phyloP scores from a whole-genome alignment of 768 basidiomycete genomes.

The Lepiota subincarnata region DNA sequence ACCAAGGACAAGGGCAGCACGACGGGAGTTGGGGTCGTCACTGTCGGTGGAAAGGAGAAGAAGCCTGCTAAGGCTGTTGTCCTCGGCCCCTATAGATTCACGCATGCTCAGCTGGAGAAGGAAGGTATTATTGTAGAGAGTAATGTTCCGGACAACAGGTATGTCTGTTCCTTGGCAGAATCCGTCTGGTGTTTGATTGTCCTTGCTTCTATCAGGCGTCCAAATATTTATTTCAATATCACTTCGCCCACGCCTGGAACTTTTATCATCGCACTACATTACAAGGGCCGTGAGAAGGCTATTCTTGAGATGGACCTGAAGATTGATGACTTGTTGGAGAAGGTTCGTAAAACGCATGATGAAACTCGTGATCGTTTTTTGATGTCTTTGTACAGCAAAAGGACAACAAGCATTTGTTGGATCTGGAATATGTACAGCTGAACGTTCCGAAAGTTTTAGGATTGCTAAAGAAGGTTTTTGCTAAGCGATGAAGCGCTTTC shows the following conservation, averaged over 20 bases:
- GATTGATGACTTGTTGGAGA: constrained; percentile 96
- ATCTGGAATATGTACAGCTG: constrained; percentile 96
- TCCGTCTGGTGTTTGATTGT: constrained; percentile 7
- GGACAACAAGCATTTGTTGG: constrained; percentile 94
- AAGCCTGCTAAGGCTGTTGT: constrained; percentile 82
- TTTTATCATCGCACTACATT: constrained; percentile 97
- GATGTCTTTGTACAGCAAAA: constrained; percentile 72
- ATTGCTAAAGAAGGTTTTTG: constrained; percentile 91
- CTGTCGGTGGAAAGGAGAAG: constrained; percentile 96
- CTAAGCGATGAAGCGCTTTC: constrained; percentile 59
- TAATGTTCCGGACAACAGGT: constrained; percentile 98
- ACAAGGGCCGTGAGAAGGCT: constrained; percentile 98
- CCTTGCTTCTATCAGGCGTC: constrained; percentile 54
- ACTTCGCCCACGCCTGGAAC: constrained; percentile 97
- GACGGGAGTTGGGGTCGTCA: constrained; percentile 90
- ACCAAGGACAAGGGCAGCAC: constrained; percentile 85
- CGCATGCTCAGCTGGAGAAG: constrained; percentile 97
- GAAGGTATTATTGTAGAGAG: constrained; percentile 99
- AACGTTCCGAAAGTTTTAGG: constrained; percentile 94
- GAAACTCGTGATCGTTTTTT: constrained; percentile 1
- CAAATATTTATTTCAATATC: constrained; percentile 99
- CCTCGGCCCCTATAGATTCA: constrained; percentile 95
- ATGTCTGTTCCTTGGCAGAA: constrained; percentile 21
- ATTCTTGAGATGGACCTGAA: constrained; percentile 99
- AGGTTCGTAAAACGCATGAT: constrained; percentile 48